Base-by-base conservation (phyloP, 441 rosid species). In the Euphorbia corollata region DNA sequence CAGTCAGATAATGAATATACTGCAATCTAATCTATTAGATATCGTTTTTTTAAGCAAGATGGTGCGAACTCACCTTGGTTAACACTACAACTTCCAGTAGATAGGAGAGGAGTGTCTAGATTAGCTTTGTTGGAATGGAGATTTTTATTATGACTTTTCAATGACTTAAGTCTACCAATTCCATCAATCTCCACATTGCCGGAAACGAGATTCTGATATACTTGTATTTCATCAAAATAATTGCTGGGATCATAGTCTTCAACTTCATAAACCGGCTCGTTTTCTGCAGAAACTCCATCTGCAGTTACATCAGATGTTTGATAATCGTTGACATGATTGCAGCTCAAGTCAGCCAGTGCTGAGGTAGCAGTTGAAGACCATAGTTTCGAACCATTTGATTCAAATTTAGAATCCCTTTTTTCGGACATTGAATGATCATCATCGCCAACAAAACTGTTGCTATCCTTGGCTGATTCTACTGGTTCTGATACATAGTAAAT, bases 191-290 rank as follows among this genome's bases (percentile, higher is more conserved):
- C 41, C 2, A 56, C 34, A 13, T 23, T 24, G 36, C 7, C 15
- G 23, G 24, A 34, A 11, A 4, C 36, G 6, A 56, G 30, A 56
- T 56, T 56, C 34, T 56, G 60, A 56, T 23, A 10, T 56, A 1
- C 36, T 56, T 56, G 60, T 56, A 56, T 56, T 56, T 56, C 60
- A 12, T 56, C n/a, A 24, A 23, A 56, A 56, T 56, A 56, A 56
- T 12, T 23, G 60, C 2, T 2, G 34, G 36, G 36, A 56, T 56
- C 60, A 56, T 56, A 27, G 34, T 24, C 36, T 27, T 56, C 60
- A 2, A 5, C 60, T 56, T 23, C 60, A 23, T 23, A 12, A 23
- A 56, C 60, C 23, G 36, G 34, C 12, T 13, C 60, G 5, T 56
- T 13, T 56, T 10, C 34, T 23, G 60, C 60, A 27, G 32, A 27